Evolutionary conservation across 305 asterid species (phyloP).

Genomic region (Lippia alba): DNA sequence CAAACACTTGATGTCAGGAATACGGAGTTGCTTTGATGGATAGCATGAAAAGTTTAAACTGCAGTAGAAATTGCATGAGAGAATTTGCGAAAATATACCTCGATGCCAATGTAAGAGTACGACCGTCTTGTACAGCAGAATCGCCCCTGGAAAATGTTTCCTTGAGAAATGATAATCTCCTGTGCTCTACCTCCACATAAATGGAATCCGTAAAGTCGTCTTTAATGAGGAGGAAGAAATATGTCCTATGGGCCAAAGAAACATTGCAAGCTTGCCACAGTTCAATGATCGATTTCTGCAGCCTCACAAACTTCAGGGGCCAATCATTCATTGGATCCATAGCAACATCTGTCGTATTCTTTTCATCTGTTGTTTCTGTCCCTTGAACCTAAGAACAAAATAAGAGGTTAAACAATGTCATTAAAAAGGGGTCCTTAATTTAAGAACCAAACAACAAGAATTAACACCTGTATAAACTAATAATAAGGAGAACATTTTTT

Average conservation of each 20-base stretch:
- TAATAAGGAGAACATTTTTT: neutral
- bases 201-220: conserved; percentile 83
- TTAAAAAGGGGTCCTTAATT: neutral
- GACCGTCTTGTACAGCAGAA: conserved; percentile 71
- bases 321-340: conserved; percentile 59
- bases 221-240: conserved; percentile 83
- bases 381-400: conserved; percentile 42
- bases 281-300: conserved; percentile 68
- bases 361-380: conserved; percentile 41
- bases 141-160: conserved; percentile 70
- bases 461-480: neutral
- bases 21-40: neutral
- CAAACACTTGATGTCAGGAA: neutral
- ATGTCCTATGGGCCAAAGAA: conserved; percentile 85
- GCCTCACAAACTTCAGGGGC: conserved; percentile 75
- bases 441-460: conserved; percentile 7
- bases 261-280: conserved; percentile 91
- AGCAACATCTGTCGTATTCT: conserved; percentile 47
- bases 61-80: conserved; percentile 11
- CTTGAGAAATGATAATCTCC: conserved; percentile 80
- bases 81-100: conserved; percentile 59
- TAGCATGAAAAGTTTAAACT: neutral
- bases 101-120: conserved; percentile 66
- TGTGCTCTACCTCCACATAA: conserved; percentile 89
- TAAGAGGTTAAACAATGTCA: neutral